These are phyloP conservation scores for Vinca major DNA, from an alignment of 305 asterid species.

Conservation along the genomic window DNA sequence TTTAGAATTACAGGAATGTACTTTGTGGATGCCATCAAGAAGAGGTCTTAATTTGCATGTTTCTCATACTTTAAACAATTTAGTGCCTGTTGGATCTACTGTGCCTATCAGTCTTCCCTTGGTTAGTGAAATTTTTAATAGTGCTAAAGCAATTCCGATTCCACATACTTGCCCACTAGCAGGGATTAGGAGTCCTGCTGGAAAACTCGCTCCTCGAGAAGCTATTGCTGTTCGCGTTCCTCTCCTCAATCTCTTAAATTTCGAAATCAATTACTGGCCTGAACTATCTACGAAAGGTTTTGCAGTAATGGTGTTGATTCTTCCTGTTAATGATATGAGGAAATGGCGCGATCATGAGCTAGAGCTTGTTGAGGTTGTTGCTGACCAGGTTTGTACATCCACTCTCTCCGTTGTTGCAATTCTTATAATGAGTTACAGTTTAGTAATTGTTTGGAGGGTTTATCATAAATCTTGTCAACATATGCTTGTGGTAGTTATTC, in stretches of 20 bases:
- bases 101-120: conserved; percentile 54
- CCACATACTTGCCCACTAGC: conserved; percentile 59
- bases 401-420: conserved; percentile 3
- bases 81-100: conserved; percentile 49
- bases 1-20: conserved; percentile 66
- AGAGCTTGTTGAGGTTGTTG: conserved; percentile 72
- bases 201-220: conserved; percentile 43
- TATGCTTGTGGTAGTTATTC: background rate
- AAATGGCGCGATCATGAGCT: conserved; percentile 72
- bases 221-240: conserved; percentile 73
- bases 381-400: conserved; percentile 48
- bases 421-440: background rate
- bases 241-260: conserved; percentile 52
- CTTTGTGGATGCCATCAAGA: conserved; percentile 70
- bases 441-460: background rate
- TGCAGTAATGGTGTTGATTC: conserved; percentile 66
- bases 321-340: conserved; percentile 42
- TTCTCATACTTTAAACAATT: conserved; percentile 47
- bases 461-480: background rate
- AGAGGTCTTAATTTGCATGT: conserved; percentile 50
- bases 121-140: conserved; percentile 43
- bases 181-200: conserved; percentile 33
- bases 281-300: conserved; percentile 50
- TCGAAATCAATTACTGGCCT: conserved; percentile 54
- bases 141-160: conserved; percentile 45